phyloP scores from a whole-genome alignment of 768 basidiomycete genomes.

The Hypsizygus marmoreus region DNA sequence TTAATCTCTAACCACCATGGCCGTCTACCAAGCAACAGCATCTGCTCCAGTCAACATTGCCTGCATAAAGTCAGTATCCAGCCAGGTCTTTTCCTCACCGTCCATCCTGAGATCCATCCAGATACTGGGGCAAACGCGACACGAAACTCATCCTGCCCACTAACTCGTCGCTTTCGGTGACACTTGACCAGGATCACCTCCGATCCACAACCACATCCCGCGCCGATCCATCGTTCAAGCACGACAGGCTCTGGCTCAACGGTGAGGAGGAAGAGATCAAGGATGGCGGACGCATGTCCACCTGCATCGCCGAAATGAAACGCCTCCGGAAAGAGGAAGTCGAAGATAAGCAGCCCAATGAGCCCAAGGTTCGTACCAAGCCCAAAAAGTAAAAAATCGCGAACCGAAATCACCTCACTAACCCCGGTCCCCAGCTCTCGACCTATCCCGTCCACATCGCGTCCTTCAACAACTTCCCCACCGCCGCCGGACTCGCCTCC shows the following conservation, averaged over 20 bases:
- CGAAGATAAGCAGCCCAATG: slow-evolving; percentile 67
- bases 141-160: slow-evolving; percentile 94
- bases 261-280: slow-evolving; percentile 91
- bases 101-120: slow-evolving; percentile 29
- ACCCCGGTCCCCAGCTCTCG: slow-evolving; percentile 54
- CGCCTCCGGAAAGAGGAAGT: slow-evolving; percentile 66
- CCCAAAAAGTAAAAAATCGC: slow-evolving; percentile 15
- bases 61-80: slow-evolving; percentile 80
- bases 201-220: slow-evolving; percentile 92
- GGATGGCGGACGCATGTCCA: slow-evolving; percentile 70
- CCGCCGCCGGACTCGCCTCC: slow-evolving; percentile 96
- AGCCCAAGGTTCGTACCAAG: slow-evolving; percentile 83
- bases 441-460: slow-evolving; percentile 79
- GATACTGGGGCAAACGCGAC: slow-evolving; percentile 99
- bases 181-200: slow-evolving; percentile 94
- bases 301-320: slow-evolving; percentile 89
- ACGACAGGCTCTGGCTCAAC: slow-evolving; percentile 93
- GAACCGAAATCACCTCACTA: slow-evolving; percentile 1
- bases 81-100: background rate
- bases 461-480: slow-evolving; percentile 99
- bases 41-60: slow-evolving; percentile 97
- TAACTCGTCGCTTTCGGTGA: slow-evolving; percentile 97
- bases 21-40: slow-evolving; percentile 79
- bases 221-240: slow-evolving; percentile 69
- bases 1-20: slow-evolving; percentile 42